Percentiles rank a stretch among this genome's conserved stretches.
These are phyloP conservation scores for Helichrysum umbraculigerum DNA, from an alignment of 129 eudicot species.

Conservation along the genomic window DNA sequence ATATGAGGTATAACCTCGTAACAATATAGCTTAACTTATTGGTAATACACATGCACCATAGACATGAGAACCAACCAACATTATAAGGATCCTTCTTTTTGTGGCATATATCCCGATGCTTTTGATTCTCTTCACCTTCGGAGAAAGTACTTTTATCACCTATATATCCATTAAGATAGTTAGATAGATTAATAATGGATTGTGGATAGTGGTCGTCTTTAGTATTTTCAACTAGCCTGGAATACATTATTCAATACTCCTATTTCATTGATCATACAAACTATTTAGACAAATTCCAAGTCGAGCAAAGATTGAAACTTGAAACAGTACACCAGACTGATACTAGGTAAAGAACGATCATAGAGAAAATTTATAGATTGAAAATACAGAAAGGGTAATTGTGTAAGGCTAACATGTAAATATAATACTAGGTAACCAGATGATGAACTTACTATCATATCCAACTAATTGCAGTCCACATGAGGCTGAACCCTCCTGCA, in stretches of 20 bases:
- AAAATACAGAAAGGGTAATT: slow-evolving; percentile 13
- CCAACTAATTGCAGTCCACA: slow-evolving; percentile 44
- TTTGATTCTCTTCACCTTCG: background rate
- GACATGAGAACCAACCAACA: background rate
- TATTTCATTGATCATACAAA: no score
- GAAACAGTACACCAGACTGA: background rate
- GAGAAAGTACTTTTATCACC: background rate
- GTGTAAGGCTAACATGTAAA: background rate
- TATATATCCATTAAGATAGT: background rate
- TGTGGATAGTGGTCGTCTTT: background rate
- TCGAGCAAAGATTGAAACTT: no score
- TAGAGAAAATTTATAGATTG: background rate
- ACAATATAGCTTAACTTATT: background rate
- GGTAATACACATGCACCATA: background rate
- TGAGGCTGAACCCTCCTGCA: background rate
- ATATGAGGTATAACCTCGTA: no score
- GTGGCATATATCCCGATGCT: background rate
- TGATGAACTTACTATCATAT: slow-evolving; percentile 73
- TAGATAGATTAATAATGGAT: no score
- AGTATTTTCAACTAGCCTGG: no score
- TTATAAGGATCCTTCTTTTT: background rate
- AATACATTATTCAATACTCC: no score
- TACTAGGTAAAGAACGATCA: background rate
- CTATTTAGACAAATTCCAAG: no score
- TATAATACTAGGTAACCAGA: background rate